phyloP scores from a whole-genome alignment of 1,139 yeast species.

The Petasospora fabianii region DNA sequence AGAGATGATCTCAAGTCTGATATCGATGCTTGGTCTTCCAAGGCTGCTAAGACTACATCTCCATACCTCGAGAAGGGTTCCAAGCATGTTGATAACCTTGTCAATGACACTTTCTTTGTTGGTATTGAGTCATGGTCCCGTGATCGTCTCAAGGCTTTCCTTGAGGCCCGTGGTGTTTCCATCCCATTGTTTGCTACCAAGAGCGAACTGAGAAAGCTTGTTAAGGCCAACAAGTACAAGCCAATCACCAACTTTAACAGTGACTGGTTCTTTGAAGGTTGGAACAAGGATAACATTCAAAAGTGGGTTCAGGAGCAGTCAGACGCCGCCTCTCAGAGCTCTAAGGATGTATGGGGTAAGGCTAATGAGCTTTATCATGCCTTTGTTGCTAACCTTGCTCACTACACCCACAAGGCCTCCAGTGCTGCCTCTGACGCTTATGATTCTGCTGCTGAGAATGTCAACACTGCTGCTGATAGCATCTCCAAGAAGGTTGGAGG shows the following conservation, averaged over 20 bases:
- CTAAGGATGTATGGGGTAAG: constrained; percentile 36
- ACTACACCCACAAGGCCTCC: constrained; percentile 15
- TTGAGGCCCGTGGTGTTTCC: constrained; percentile 48
- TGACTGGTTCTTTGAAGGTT: constrained; percentile 43
- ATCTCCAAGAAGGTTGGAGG: constrained; percentile 21
- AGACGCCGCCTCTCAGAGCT: constrained; percentile 32
- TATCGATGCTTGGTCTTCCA: constrained; percentile 36
- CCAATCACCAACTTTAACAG: constrained; percentile 36
- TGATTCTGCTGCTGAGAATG: constrained; percentile 26
- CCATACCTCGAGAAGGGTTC: constrained; percentile 33
- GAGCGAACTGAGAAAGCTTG: constrained; percentile 45
- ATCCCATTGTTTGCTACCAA: constrained; percentile 45
- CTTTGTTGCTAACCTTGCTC: constrained; percentile 12
- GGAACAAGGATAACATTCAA: constrained; percentile 39
- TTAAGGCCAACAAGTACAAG: constrained; percentile 41
- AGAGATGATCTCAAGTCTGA: constrained; percentile 34
- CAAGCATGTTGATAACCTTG: constrained; percentile 30
- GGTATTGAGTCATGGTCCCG: constrained; percentile 48
- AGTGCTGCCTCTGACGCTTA: constrained; percentile 18
- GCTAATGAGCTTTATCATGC: constrained; percentile 26
- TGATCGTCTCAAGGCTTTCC: constrained; percentile 46
- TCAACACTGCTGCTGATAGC: constrained; percentile 28
- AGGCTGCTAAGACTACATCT: constrained; percentile 31
- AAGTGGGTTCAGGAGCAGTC: constrained; percentile 39
- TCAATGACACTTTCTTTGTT: constrained; percentile 44